These are phyloP conservation scores for Ceratobasidium sp. DNA, from an alignment of 1,284 basidiomycete species.

Conservation along the genomic window DNA sequence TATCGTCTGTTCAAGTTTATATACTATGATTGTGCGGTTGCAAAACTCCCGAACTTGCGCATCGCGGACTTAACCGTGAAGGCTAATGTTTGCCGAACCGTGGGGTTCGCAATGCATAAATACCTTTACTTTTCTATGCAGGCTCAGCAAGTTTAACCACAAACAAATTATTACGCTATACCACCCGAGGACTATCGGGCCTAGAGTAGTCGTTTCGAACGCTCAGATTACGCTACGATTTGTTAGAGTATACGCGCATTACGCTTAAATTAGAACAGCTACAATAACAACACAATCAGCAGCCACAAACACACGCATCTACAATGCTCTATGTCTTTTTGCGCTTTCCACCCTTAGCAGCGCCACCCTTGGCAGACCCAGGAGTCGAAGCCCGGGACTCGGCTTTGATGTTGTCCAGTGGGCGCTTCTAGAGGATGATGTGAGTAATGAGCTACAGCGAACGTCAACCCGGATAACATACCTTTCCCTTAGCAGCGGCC, in stretches of 20 bases:
- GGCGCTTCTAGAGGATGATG: slow-evolving; percentile 57
- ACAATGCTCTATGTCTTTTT: slow-evolving; percentile 41
- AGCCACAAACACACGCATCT: neutral
- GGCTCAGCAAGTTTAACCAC: too few relatives aligned
- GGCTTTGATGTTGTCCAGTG: slow-evolving; percentile 61
- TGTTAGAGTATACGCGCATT: neutral
- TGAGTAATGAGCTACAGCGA: neutral
- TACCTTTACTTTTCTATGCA: too few relatives aligned
- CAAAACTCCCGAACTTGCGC: too few relatives aligned
- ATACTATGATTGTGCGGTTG: too few relatives aligned
- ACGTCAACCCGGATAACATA: slow-evolving; percentile 44
- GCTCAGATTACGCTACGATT: neutral
- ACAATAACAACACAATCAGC: neutral
- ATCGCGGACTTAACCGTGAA: too few relatives aligned
- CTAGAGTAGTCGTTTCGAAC: too few relatives aligned
- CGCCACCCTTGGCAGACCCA: slow-evolving; percentile 53
- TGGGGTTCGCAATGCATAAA: too few relatives aligned
- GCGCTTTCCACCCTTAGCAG: slow-evolving; percentile 43
- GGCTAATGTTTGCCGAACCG: too few relatives aligned
- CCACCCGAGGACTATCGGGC: too few relatives aligned
- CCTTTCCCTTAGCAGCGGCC: slow-evolving; percentile 56
- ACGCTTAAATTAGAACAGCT: neutral
- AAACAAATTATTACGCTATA: too few relatives aligned
- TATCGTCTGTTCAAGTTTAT: too few relatives aligned
- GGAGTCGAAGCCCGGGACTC: slow-evolving; percentile 64